These are phyloP conservation scores for Berberis thunbergii DNA, from an alignment of 164 flowering plant genomes.

Conservation along the genomic window DNA sequence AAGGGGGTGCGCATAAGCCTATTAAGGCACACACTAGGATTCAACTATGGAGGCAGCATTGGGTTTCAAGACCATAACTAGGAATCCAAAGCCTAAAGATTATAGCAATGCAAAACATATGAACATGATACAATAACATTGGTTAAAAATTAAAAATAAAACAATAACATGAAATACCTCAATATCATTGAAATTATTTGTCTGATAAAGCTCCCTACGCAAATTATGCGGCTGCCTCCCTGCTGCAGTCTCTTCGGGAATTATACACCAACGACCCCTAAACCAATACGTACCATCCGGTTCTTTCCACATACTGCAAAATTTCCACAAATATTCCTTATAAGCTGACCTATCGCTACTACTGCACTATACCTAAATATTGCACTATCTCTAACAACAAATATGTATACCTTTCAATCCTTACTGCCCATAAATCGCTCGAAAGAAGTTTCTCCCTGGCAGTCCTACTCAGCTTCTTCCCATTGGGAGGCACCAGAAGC, in stretches of 20 bases:
- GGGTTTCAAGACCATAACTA: too few relatives aligned
- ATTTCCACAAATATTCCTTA: conserved; percentile 2
- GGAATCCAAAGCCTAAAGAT: too few relatives aligned
- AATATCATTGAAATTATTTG: conserved; percentile 78
- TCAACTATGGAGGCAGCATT: too few relatives aligned
- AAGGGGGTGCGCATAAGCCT: too few relatives aligned
- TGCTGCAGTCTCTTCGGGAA: conserved; percentile 87
- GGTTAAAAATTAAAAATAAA: not conserved
- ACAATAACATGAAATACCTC: conserved; percentile 36
- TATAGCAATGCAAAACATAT: too few relatives aligned
- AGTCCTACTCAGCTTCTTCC: conserved; percentile 62
- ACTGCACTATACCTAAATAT: not conserved
- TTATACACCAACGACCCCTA: conserved; percentile 72
- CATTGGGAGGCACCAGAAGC: conserved; percentile 57
- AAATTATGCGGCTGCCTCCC: conserved; percentile 95
- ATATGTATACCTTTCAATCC: conserved; percentile 52
- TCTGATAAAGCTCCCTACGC: conserved; percentile 72
- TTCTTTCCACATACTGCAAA: conserved; percentile 81
- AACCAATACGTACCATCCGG: conserved; percentile 73
- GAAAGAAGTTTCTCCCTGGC: conserved; percentile 86
- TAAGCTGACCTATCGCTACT: not conserved
- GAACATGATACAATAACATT: too few relatives aligned
- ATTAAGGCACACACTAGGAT: too few relatives aligned
- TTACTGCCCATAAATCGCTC: conserved; percentile 83
- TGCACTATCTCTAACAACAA: not conserved